phyloP scores from a whole-genome alignment of 2,329 filamentous ascomycete species.

The Monosporascus sp. region DNA sequence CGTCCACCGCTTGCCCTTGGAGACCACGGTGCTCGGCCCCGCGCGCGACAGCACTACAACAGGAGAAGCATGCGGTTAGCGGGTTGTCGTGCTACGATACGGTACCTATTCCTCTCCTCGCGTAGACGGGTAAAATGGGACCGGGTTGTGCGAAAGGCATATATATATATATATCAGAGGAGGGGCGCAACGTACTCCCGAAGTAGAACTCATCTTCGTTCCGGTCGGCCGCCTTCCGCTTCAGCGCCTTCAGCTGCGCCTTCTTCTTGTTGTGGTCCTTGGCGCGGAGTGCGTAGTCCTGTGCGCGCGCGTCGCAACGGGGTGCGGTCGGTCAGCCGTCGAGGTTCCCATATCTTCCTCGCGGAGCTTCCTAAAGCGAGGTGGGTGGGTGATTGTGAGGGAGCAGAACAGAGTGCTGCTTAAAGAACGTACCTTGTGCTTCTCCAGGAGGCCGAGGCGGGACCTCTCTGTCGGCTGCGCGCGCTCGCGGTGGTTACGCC shows the following conservation, averaged over 20 bases:
- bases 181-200: slow-evolving; percentile 33
- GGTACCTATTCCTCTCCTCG: no score
- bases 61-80: no score
- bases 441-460: slow-evolving; percentile 88
- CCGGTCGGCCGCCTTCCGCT: slow-evolving; percentile 56
- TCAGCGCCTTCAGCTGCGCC: slow-evolving; percentile 51
- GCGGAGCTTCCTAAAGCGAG: no score
- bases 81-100: no score
- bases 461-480: slow-evolving; percentile 78
- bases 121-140: not conserved
- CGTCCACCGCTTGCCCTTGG: slow-evolving; percentile 45
- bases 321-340: no score
- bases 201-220: slow-evolving; percentile 73
- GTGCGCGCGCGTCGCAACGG: not conserved
- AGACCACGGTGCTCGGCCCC: slow-evolving; percentile 45
- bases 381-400: not conserved
- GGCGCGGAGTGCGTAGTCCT: slow-evolving; percentile 62
- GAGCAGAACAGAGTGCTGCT: not conserved
- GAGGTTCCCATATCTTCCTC: no score
- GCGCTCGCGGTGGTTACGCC: slow-evolving; percentile 84
- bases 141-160: not conserved
- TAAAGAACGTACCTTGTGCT: slow-evolving; percentile 65
- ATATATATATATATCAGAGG: not conserved
- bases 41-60: slow-evolving; percentile 49
- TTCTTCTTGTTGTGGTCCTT: slow-evolving; percentile 64